Base-by-base conservation (phyloP, 257 asterid species). In the Ajuga chamaepitys region DNA sequence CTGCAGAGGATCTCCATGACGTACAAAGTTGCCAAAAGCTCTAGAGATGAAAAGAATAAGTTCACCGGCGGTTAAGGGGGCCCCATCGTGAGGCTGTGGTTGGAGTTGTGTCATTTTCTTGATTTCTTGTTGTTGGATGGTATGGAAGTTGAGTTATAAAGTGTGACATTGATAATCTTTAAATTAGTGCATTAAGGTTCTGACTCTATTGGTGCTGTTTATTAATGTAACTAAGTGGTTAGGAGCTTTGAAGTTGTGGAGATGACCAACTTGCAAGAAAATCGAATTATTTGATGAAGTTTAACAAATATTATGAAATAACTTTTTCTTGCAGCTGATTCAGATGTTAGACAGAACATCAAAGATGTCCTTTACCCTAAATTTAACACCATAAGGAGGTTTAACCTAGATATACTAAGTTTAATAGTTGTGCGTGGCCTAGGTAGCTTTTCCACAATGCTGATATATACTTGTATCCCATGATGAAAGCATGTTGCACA, bases 141-240 rank as follows among this genome's bases (percentile, higher is more conserved):
- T 57, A 64, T 13, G 65, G 66, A 20, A 59, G 63, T 67, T 60
- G 75, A 54, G 67, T 14, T 38, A 54, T 66, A 22, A 66, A 65
- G 57, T 7, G 1, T 53, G 74, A 37, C 5, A 18, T 62, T 73
- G 47, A 53, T 44, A 11, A 62, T 62, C 48, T 54, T 47, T 62
- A 6, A 34, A 8, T 24, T 54, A 2, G 37, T 55, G 71, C 60
- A 67, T 74, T 74, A 44, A 66, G 53, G 64, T 3, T 8, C 37
- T 30, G 37, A 30, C 37, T 30, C n/a, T 30, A 1, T 30, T 30
- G 37, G 37, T 24, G 25, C 41, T 68, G 62, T 25, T 26, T 37
- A 34, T 12, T 73, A 51, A 66, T 60, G 65, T 2, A 47, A 32
- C 26, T 32, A 14, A 54, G 44, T 32, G 10, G 59, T 52, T 58